Base-by-base conservation (phyloP, 805 yeast species). In the Metschnikowia chrysomelidarum region DNA sequence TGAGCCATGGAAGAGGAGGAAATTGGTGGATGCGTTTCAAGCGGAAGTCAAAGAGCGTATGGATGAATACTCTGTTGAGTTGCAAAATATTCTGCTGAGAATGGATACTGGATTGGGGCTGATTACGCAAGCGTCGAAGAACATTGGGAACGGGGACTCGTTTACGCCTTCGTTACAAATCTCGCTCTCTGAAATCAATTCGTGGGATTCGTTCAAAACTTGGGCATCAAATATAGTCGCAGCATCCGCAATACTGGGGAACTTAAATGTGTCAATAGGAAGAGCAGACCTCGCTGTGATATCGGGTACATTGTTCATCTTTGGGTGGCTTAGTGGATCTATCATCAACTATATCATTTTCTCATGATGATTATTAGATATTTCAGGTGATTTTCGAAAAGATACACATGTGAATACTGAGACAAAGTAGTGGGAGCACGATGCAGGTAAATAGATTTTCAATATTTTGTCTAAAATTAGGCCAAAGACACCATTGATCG, bases 1-100 rank as follows among this genome's bases (percentile, higher is more conserved):
- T 31, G 99, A 93, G 63, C 98, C 99, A 0, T 87, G 96, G 91
- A 93, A 88, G 54, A 68, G 98, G 45, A 68, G 78, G 39, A 68
- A 89, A 38, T 64, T 93, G 41, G 94, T 91, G 14, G 78, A 78
- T 8, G 76, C 88, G 1, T 93, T 93, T 62, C 96, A 91, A 50
- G 78, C 72, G 16, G 85, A 82, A 53, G 94, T 89, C 9, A 77
- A 71, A 45, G 69, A 21, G 23, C 36, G 38, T 14, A 21, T 49
- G 22, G 47, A 36, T 8, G 43, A 40, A 18, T 44, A 36, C 15
- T 32, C 47, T 4, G 28, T 27, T 5, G 40, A 44, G 18, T 32
- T 46, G 13, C 26, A 41, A 15, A 19, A 19, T 5, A 36, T 43
- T 20, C 40, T 44, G 2, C 30, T 24, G 12, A 33, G 30, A 24